Evolutionary conservation across 352 stramenopile species (phyloP), one percentile per base, ranked within the genome.

Genomic region (Aphanomyces astaci): DNA sequence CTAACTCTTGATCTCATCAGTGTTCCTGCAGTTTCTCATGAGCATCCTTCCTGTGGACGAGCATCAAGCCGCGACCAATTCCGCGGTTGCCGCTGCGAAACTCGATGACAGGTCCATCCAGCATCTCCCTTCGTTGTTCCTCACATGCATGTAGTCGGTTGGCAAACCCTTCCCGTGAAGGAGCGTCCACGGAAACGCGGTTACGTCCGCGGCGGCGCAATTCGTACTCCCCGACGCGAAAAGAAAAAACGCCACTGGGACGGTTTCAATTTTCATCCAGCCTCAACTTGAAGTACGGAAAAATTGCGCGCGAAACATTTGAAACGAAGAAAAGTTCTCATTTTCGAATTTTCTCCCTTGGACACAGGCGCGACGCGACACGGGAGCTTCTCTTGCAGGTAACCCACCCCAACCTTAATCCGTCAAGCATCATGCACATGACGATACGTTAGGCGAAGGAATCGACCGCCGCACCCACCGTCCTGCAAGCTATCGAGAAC

Each of bases 11-110:
- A 68, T 0, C 40, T 48, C 22, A 28, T 67, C 13, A n/a, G 9
- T 1, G 4, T 64, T 39, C 4, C 54, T 45, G 9, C 45, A 92
- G 83, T 87, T 94, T 30, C 55, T 92, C 5, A 90, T 92, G 73
- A 94, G 85, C 46, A 81, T 90, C 5, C 67, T 93, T 9, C 85
- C 83, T 4, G 76, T 81, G 0, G 82, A 92, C 73, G 79, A 90
- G 9, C 69, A 80, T 22, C 65, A 64, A 22, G 22, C 28, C n/a
- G 63, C 72, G 24, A 60, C 66, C n/a, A 71, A 82, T 27, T 30
- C 72, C 25, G 73, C 74, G 27, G 60, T 79, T 43, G 36, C 36
- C 36, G 15, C 36, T 15, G 36, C 7, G 7, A 43, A 43, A 15
- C 36, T 43, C 15, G 36, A 43, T 43, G 36, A 43, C 36, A 43